Conservation (phyloP, 2,329 filamentous ascomycete genomes). For the Berkeleyomyces basicola region DNA sequence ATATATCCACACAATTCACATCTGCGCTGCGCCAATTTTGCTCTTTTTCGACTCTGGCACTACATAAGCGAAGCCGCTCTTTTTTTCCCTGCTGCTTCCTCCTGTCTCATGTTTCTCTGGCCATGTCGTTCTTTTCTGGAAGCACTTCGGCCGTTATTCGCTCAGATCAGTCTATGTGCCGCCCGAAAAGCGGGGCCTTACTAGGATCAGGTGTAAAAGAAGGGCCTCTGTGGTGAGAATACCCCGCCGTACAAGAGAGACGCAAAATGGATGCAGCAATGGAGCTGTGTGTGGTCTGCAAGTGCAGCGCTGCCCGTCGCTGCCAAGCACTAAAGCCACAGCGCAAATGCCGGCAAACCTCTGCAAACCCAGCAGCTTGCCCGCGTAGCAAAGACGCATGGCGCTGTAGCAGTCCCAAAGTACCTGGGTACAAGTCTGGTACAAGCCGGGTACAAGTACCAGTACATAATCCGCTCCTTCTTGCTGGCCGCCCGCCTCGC, state of each 20-base stretch:
- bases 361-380: no score
- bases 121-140: background rate
- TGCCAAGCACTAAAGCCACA: no score
- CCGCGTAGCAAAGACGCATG: no score
- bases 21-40: no score
- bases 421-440: background rate
- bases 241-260: background rate
- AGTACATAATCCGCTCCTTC: background rate
- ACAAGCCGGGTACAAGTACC: background rate
- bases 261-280: no score
- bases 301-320: no score
- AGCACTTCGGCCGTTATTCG: conserved; percentile 14
- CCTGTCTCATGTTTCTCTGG: background rate
- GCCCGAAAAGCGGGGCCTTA: background rate
- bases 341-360: no score
- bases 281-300: no score
- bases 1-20: no score
- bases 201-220: background rate
- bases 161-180: conserved; percentile 8
- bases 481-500: background rate
- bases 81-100: background rate
- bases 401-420: background rate
- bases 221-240: background rate
- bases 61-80: no score
- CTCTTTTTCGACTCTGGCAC: no score